Conservation (phyloP, 805 yeast species). For the Monosporozyma yasuniensis region DNA sequence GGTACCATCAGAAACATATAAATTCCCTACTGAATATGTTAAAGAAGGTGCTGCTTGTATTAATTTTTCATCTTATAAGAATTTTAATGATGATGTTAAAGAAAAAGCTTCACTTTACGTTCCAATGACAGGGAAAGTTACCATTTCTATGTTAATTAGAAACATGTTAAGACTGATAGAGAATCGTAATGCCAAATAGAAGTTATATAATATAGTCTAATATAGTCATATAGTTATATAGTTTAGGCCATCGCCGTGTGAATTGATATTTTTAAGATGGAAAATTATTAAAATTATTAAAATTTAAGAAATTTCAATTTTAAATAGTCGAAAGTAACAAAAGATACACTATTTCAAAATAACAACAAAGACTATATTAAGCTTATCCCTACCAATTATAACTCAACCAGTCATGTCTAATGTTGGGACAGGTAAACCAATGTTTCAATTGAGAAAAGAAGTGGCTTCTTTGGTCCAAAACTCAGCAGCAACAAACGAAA, state of each 20-base stretch:
- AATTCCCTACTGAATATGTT: constrained; percentile 74
- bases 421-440: constrained; percentile 7
- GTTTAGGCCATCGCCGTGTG: not conserved
- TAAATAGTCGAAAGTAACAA: not conserved
- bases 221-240: not conserved
- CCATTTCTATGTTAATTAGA: constrained; percentile 88
- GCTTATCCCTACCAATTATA: not conserved
- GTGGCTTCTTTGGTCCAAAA: constrained; percentile 4
- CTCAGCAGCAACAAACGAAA: not conserved
- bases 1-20: constrained; percentile 76
- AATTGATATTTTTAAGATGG: not conserved
- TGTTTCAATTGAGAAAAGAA: constrained; percentile 29
- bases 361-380: too few relatives aligned
- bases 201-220: not conserved
- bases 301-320: not conserved
- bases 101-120: constrained; percentile 83
- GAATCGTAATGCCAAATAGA: constrained; percentile 33
- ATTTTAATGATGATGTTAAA: constrained; percentile 77
- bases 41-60: constrained; percentile 85
- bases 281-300: not conserved
- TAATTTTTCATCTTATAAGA: constrained; percentile 82
- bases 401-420: not conserved
- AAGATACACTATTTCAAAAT: too few relatives aligned
- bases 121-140: constrained; percentile 93
- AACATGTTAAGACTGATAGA: constrained; percentile 75